A percentile compares a stretch with the other conserved stretches of the same genome.
These are phyloP conservation scores for Ascosphaera acerosa DNA, from an alignment of 2,329 filamentous ascomycete genomes.

Conservation along the genomic window DNA sequence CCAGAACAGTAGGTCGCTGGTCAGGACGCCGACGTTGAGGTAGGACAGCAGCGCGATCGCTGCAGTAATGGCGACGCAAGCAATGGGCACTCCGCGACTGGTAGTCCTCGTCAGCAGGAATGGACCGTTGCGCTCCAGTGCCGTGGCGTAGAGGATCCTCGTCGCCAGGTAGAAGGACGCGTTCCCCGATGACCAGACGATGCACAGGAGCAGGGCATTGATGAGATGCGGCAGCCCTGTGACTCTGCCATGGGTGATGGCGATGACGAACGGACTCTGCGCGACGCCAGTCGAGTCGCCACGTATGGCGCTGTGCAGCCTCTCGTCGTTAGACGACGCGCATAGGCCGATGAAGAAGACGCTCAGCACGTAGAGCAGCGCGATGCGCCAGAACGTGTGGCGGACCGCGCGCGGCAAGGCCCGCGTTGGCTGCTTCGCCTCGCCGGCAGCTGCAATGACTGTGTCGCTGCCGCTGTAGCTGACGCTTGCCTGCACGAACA, in stretches of 20 bases:
- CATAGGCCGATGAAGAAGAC: slow-evolving; percentile 15
- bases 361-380: slow-evolving; percentile 16
- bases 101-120: slow-evolving; percentile 8
- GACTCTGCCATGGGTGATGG: slow-evolving; percentile 22
- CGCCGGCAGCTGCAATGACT: slow-evolving; percentile 24
- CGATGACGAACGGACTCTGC: slow-evolving; percentile 28
- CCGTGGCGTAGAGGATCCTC: slow-evolving; percentile 15
- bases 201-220: slow-evolving; percentile 17
- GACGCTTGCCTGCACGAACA: slow-evolving; percentile 23
- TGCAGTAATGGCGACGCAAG: slow-evolving; percentile 4
- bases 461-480: slow-evolving; percentile 27
- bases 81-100: slow-evolving; percentile 5
- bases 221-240: slow-evolving; percentile 14
- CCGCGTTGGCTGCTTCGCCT: slow-evolving; percentile 20
- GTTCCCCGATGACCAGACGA: slow-evolving; percentile 20
- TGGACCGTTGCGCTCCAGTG: slow-evolving; percentile 16
- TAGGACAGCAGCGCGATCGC: slow-evolving; percentile 4
- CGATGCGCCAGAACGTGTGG: slow-evolving; percentile 21
- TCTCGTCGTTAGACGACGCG: slow-evolving; percentile 14
- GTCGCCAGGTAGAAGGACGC: slow-evolving; percentile 15
- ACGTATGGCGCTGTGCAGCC: slow-evolving; percentile 12
- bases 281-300: slow-evolving; percentile 14
- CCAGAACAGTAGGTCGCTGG: slow-evolving; percentile 6
- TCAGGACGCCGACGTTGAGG: slow-evolving; percentile 4
- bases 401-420: slow-evolving; percentile 19